phyloP scores from a whole-genome alignment of 1,139 yeast genomes.

The Yamadazyma mexicana region DNA sequence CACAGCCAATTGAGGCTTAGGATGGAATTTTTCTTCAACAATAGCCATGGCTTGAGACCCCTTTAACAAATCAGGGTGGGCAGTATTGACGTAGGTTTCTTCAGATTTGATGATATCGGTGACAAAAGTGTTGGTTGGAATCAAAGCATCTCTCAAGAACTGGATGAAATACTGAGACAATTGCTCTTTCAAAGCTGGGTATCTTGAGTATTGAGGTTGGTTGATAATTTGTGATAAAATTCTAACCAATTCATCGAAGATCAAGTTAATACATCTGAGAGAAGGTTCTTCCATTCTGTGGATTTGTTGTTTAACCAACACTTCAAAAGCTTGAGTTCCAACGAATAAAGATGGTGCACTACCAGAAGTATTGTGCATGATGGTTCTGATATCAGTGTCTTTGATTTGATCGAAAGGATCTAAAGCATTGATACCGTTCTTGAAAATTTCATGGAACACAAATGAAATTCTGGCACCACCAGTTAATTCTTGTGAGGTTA shows the following conservation, averaged over 20 bases:
- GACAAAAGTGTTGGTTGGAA: slow-evolving; percentile 86
- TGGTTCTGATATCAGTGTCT: slow-evolving; percentile 96
- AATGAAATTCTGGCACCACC: slow-evolving; percentile 99
- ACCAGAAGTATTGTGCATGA: slow-evolving; percentile 95
- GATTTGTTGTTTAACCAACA: slow-evolving; percentile 92
- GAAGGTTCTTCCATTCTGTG: slow-evolving; percentile 94
- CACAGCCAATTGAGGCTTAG: slow-evolving; percentile 73
- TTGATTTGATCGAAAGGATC: slow-evolving; percentile 98
- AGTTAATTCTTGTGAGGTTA: slow-evolving; percentile 79
- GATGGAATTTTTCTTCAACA: slow-evolving; percentile 89
- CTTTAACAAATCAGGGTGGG: slow-evolving; percentile 93
- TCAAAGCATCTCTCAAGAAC: slow-evolving; percentile 74
- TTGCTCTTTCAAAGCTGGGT: slow-evolving; percentile 87
- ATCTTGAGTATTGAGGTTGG: slow-evolving; percentile 81
- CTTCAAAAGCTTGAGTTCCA: slow-evolving; percentile 97
- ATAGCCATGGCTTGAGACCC: slow-evolving; percentile 96
- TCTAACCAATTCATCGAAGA: slow-evolving; percentile 92
- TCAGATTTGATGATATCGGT: slow-evolving; percentile 80
- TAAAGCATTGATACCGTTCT: slow-evolving; percentile 86
- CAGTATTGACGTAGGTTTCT: slow-evolving; percentile 93
- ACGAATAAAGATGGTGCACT: slow-evolving; percentile 97
- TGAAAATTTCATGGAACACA: slow-evolving; percentile 95
- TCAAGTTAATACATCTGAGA: slow-evolving; percentile 81
- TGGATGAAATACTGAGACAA: slow-evolving; percentile 77
- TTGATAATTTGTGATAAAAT: slow-evolving; percentile 82